These are phyloP conservation scores for Colletotrichum paranaense DNA, from an alignment of 2,329 filamentous ascomycete genomes.

Conservation along the genomic window DNA sequence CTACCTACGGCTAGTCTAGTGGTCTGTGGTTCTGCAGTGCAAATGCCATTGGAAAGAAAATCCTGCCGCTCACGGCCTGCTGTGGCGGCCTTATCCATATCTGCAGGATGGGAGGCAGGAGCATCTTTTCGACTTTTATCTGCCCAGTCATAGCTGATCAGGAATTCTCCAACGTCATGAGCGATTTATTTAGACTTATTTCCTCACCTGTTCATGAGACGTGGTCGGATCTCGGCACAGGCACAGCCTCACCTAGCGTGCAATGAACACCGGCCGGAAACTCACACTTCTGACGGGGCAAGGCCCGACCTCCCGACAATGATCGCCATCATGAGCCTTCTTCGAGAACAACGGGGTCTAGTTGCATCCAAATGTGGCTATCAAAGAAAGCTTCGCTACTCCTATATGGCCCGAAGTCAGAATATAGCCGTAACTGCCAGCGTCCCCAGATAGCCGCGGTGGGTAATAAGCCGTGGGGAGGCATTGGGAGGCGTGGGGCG, in stretches of 20 bases:
- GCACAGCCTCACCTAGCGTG: not conserved
- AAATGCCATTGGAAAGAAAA: not conserved
- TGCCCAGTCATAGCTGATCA: not conserved
- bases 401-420: not conserved
- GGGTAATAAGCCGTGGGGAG: no score
- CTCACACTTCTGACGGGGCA: not conserved
- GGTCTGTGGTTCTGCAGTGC: not conserved
- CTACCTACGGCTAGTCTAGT: not conserved
- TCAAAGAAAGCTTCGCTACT: not conserved
- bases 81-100: not conserved
- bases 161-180: not conserved
- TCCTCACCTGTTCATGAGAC: not conserved
- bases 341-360: not conserved
- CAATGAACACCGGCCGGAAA: not conserved
- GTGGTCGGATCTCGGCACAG: not conserved
- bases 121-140: not conserved
- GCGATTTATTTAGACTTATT: not conserved
- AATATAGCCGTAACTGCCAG: not conserved
- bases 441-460: not conserved
- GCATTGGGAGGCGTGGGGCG: no score
- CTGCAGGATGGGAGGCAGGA: not conserved
- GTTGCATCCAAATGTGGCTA: not conserved
- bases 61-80: not conserved
- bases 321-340: not conserved
- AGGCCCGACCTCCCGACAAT: not conserved